phyloP scores from a whole-genome alignment of 202 grass and related monocot genomes.

The Panicum virgatum region DNA sequence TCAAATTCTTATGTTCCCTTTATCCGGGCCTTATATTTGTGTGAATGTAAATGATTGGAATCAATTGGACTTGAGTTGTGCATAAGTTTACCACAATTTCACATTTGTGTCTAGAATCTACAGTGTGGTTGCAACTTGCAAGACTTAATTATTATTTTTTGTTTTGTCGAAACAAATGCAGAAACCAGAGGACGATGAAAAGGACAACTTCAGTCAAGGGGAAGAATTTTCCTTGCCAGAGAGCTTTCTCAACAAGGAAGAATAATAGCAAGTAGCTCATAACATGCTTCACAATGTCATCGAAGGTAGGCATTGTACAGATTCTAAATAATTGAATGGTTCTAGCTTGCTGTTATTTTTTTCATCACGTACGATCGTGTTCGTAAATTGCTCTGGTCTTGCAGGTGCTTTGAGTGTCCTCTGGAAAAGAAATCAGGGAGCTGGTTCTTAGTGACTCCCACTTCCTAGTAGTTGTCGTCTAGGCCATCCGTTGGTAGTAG shows the following conservation, averaged over 20 bases:
- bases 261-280: constrained; percentile 29
- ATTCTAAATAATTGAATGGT: neutral
- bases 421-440: neutral
- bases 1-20: neutral
- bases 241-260: constrained; percentile 65
- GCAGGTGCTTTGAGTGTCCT: neutral
- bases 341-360: neutral
- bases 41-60: neutral
- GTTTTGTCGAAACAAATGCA: constrained; percentile 33
- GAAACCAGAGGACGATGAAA: constrained; percentile 90
- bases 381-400: neutral
- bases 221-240: constrained; percentile 89
- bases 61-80: neutral
- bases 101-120: neutral
- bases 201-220: constrained; percentile 58
- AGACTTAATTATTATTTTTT: neutral
- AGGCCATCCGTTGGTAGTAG: neutral
- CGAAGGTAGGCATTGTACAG: neutral
- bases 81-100: neutral
- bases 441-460: neutral
- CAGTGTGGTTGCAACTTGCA: neutral
- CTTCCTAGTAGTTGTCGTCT: neutral
- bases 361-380: neutral
- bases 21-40: neutral
- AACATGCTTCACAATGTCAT: neutral